Evolutionary conservation across 257 asterid genomes (phyloP), one percentile per base, ranked within the genome.

Genomic region (Petrea volubilis): DNA sequence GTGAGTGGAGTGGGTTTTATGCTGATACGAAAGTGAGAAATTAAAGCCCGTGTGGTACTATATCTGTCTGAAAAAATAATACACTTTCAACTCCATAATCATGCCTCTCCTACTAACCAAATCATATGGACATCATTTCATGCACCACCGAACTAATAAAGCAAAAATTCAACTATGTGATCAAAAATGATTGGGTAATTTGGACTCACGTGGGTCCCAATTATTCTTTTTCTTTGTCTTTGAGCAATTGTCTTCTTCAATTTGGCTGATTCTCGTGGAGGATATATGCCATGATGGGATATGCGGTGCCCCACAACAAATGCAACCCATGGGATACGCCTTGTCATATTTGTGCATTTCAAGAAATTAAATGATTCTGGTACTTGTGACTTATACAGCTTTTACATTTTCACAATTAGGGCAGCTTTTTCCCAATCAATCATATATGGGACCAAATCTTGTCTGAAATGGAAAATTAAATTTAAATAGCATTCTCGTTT

Each of bases 151-250:
- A 36, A 60, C 51, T 10, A 20, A 25, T 29, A 13, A 63, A 29
- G 6, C 10, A 64, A 65, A 64, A 65, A 51, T 51, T 60, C 60
- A 69, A 69, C 36, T 46, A 18, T 14, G 43, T 17, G 58, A 46
- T 64, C 8, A 65, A 20, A 60, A 75, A 75, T 79, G 76, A 79
- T 79, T 71, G 80, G 73, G 68, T 27, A 61, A 75, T 79, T 69
- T 57, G 61, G 43, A 66, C 40, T 63, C 33, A n/a, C 50, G 76
- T 53, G 67, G 79, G 79, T 49, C 74, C 78, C 68, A n/a, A 31
- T 56, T 24, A 46, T 78, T 60, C 71, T 43, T 74, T 64, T 60
- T 14, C 34, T 53, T 65, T 75, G 65, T 71, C 72, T 50, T 64
- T 23, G 74, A 56, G 73, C 70, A 70, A 12, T 65, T 79, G 83